Conservation (phyloP, 257 asterid genomes). For the Plantago ovata region DNA sequence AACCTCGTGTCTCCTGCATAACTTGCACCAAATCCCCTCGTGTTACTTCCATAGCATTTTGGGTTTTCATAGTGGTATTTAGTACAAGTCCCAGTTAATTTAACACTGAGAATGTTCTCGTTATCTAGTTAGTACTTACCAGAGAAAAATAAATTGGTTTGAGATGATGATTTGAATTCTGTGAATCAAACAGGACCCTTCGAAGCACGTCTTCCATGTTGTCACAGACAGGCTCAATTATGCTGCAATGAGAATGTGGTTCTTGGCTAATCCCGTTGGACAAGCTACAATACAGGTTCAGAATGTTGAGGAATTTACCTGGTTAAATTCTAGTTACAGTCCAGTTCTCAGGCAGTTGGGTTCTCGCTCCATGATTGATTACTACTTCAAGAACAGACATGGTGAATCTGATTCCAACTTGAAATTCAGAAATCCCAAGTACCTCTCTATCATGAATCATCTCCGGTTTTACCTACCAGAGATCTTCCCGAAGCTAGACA, state of each 20-base stretch:
- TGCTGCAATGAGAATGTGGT: slow-evolving; percentile 62
- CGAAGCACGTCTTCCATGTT: slow-evolving; percentile 50
- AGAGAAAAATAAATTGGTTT: background rate
- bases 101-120: too few species aligned
- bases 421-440: slow-evolving; percentile 54
- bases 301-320: slow-evolving; percentile 51
- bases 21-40: too few species aligned
- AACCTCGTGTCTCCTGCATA: too few species aligned
- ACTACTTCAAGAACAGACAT: slow-evolving; percentile 43
- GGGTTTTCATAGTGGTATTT: too few species aligned
- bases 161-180: slow-evolving; percentile 11
- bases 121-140: too few species aligned
- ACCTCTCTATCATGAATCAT: slow-evolving; percentile 60
- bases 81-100: too few species aligned
- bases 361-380: slow-evolving; percentile 43
- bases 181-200: slow-evolving; percentile 38
- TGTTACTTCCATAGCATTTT: too few species aligned
- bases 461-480: slow-evolving; percentile 59
- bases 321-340: slow-evolving; percentile 53
- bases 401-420: slow-evolving; percentile 42
- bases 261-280: slow-evolving; percentile 42
- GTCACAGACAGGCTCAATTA: slow-evolving; percentile 50
- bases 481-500: slow-evolving; percentile 51
- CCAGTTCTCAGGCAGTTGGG: slow-evolving; percentile 47
- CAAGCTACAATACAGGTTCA: slow-evolving; percentile 46